Conservation (phyloP, 2,329 filamentous ascomycete genomes). For the Ophiocordyceps camponoti-rufipedis region DNA sequence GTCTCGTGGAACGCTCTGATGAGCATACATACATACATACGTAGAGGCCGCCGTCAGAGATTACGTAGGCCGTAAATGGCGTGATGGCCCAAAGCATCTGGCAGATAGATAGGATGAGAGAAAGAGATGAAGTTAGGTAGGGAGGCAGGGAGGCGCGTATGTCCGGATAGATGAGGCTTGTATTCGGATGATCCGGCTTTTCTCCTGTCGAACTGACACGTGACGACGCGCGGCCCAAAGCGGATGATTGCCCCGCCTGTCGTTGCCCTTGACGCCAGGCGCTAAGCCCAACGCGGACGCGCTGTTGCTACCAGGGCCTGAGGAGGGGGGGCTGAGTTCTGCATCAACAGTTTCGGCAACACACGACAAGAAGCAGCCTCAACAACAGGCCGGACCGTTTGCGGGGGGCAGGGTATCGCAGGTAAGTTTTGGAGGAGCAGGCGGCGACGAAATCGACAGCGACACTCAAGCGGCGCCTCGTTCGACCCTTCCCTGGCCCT, state of each 20-base stretch:
- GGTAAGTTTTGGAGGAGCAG: neutral
- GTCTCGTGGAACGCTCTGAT: neutral
- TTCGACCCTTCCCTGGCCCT: neutral
- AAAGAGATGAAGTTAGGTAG: too few species aligned
- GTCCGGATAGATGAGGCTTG: too few species aligned
- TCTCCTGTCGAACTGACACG: neutral
- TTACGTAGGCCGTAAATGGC: too few species aligned
- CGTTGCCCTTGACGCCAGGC: conserved; percentile 3
- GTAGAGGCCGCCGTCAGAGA: too few species aligned
- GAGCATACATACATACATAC: neutral
- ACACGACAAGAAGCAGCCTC: neutral
- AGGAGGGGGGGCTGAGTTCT: neutral
- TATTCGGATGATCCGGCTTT: too few species aligned
- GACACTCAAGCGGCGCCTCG: neutral
- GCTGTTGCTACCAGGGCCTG: conserved; percentile 3
- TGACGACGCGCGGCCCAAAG: neutral
- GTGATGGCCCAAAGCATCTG: too few species aligned
- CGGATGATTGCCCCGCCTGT: neutral
- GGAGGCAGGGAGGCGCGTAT: too few species aligned
- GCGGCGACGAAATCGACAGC: neutral
- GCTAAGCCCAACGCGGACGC: conserved; percentile 7
- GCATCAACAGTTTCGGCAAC: conserved; percentile 2
- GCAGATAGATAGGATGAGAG: too few species aligned
- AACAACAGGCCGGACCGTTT: neutral
- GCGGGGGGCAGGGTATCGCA: too few species aligned